phyloP scores from a whole-genome alignment of 2,329 filamentous ascomycete genomes.

The Rhynchosporium secalis region DNA sequence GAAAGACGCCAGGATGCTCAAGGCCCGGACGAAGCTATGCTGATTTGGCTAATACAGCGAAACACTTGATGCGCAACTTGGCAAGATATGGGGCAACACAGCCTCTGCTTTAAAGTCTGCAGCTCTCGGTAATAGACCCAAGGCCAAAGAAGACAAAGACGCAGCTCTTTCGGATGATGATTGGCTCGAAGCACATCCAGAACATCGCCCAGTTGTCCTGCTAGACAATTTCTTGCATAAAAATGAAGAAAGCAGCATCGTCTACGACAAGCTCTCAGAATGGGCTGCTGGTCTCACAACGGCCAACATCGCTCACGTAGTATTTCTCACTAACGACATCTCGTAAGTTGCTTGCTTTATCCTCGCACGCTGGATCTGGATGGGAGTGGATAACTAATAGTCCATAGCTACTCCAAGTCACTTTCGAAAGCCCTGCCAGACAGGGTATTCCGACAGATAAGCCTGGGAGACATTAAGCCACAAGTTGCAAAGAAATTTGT shows the following conservation, averaged over 20 bases:
- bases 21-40: background rate
- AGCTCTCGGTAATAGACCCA: conserved; percentile 67
- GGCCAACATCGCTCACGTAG: conserved; percentile 86
- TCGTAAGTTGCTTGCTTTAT: conserved; percentile 45
- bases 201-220: conserved; percentile 77
- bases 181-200: conserved; percentile 86
- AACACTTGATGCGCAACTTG: conserved; percentile 83
- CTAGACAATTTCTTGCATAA: conserved; percentile 92
- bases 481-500: conserved; percentile 89
- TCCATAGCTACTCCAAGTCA: conserved; percentile 69
- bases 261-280: conserved; percentile 79
- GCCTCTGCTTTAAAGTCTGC: conserved; percentile 76
- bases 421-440: conserved; percentile 86
- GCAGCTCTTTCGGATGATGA: conserved; percentile 75
- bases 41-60: conserved; percentile 51
- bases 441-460: conserved; percentile 82
- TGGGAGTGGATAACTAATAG: background rate
- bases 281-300: conserved; percentile 87
- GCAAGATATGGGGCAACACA: conserved; percentile 86
- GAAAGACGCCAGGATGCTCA: background rate
- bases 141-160: conserved; percentile 74
- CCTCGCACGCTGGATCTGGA: background rate
- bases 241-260: conserved; percentile 61
- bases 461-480: conserved; percentile 81
- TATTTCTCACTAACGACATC: conserved; percentile 89